Evolutionary conservation across 345 rosid species (phyloP).

Genomic region (Salix purpurea): DNA sequence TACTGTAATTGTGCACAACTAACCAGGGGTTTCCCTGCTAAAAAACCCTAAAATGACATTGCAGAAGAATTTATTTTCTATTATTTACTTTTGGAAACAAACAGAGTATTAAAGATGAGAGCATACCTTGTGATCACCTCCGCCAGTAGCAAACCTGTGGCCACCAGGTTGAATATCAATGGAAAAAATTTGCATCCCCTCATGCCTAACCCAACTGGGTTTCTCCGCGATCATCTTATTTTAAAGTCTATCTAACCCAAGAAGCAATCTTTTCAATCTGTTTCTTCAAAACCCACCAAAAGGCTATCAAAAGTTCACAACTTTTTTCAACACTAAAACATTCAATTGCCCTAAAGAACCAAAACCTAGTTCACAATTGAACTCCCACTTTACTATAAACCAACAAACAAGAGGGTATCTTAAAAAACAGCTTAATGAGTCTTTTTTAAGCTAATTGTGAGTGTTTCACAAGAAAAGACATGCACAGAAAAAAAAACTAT

Average conservation of each 20-base stretch:
- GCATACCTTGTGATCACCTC: conserved; percentile 94
- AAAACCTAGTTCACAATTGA: conserved; percentile 1
- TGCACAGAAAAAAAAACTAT: neutral
- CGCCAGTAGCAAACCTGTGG: conserved; percentile 96
- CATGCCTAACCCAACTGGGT: conserved; percentile 92
- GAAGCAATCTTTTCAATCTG: conserved; percentile 2
- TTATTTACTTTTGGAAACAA: neutral
- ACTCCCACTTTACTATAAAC: neutral
- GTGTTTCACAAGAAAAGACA: neutral
- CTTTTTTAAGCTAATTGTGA: neutral
- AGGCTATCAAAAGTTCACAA: conserved; percentile 14
- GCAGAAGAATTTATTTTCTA: neutral
- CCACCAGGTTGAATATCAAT: conserved; percentile 95
- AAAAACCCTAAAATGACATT: neutral
- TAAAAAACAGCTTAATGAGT: neutral
- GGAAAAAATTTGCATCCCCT: conserved; percentile 96
- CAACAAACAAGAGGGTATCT: neutral
- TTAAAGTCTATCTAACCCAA: conserved; percentile 8
- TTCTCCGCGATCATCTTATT: conserved; percentile 90
- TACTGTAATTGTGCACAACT: conserved; percentile 9
- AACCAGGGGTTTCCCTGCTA: neutral
- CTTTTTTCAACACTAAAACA: conserved; percentile 10
- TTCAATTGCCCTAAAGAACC: neutral
- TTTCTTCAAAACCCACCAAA: conserved; percentile 13
- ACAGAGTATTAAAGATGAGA: neutral